Conservation (phyloP, 2,329 filamentous ascomycete genomes). For the Chrysosporium queenslandicum region DNA sequence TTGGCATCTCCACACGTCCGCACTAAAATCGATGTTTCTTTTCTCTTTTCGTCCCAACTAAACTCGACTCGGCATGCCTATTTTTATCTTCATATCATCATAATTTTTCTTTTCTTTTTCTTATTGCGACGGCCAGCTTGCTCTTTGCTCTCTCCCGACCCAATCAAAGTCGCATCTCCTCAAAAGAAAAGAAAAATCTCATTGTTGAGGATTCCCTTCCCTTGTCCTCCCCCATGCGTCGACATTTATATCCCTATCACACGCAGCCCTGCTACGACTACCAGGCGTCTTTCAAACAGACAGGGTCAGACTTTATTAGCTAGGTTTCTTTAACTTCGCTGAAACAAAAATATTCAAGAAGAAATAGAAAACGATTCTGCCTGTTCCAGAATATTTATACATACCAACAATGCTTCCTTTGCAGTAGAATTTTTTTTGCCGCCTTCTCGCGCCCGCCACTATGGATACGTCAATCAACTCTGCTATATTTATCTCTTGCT, state of each 20-base stretch:
- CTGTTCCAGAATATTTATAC: slow-evolving; percentile 9
- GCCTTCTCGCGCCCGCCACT: slow-evolving; percentile 7
- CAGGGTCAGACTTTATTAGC: slow-evolving; percentile 7
- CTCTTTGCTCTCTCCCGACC: too few species aligned
- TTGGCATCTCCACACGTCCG: neutral
- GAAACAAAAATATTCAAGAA: slow-evolving; percentile 9
- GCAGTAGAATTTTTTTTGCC: slow-evolving; percentile 12
- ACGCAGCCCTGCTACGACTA: neutral
- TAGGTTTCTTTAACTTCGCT: slow-evolving; percentile 1
- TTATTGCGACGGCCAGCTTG: neutral
- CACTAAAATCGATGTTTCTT: slow-evolving; percentile 1
- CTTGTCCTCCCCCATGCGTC: neutral
- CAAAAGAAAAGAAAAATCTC: neutral
- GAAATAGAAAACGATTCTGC: neutral
- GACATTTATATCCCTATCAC: neutral
- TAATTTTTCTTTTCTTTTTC: neutral
- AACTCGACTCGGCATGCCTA: too few species aligned
- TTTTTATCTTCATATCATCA: slow-evolving; percentile 8
- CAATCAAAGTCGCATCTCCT: neutral
- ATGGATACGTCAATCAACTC: slow-evolving; percentile 10
- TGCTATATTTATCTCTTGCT: slow-evolving; percentile 12
- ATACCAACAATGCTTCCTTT: slow-evolving; percentile 10
- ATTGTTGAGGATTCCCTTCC: neutral
- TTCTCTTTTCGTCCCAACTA: neutral
- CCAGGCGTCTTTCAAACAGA: slow-evolving; percentile 4